A percentile compares a stretch with the other conserved stretches of the same genome.
These are phyloP conservation scores for Talaromyces sp. DNA, from an alignment of 2,329 filamentous ascomycete species.

Conservation along the genomic window DNA sequence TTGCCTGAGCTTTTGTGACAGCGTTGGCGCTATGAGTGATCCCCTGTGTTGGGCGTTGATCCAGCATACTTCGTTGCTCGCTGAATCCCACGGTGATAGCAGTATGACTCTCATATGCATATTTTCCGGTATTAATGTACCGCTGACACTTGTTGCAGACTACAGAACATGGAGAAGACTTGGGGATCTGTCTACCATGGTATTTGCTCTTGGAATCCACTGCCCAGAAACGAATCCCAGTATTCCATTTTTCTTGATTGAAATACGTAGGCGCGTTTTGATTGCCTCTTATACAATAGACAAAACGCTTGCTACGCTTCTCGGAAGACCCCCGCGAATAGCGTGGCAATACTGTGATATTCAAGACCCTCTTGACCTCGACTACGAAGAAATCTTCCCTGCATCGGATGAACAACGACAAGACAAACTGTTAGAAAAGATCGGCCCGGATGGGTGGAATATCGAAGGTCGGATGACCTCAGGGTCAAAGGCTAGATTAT, in stretches of 20 bases:
- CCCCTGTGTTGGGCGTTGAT: conserved; percentile 14
- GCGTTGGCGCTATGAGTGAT: conserved; percentile 15
- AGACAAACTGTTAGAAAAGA: conserved; percentile 5
- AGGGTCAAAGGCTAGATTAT: conserved; percentile 8
- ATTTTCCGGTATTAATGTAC: neutral
- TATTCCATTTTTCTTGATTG: conserved; percentile 30
- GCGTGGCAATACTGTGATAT: conserved; percentile 31
- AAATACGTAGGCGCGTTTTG: conserved; percentile 35
- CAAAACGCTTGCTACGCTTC: conserved; percentile 43
- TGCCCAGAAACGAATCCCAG: conserved; percentile 21
- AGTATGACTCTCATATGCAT: conserved; percentile 7
- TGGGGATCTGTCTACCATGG: conserved; percentile 39
- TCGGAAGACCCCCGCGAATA: conserved; percentile 44
- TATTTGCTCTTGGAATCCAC: conserved; percentile 44
- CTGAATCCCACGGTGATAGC: conserved; percentile 12
- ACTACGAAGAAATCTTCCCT: conserved; percentile 16
- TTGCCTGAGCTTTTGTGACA: conserved; percentile 18
- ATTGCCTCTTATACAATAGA: conserved; percentile 39
- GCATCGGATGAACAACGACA: conserved; percentile 12
- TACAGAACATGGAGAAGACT: conserved; percentile 41
- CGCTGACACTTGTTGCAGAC: conserved; percentile 22
- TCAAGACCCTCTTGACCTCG: conserved; percentile 17
- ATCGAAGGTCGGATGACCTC: conserved; percentile 12
- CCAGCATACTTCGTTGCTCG: conserved; percentile 14
- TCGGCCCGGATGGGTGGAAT: conserved; percentile 21